phyloP scores from a whole-genome alignment of 352 stramenopile genomes.

The Pythium aristosporum region DNA sequence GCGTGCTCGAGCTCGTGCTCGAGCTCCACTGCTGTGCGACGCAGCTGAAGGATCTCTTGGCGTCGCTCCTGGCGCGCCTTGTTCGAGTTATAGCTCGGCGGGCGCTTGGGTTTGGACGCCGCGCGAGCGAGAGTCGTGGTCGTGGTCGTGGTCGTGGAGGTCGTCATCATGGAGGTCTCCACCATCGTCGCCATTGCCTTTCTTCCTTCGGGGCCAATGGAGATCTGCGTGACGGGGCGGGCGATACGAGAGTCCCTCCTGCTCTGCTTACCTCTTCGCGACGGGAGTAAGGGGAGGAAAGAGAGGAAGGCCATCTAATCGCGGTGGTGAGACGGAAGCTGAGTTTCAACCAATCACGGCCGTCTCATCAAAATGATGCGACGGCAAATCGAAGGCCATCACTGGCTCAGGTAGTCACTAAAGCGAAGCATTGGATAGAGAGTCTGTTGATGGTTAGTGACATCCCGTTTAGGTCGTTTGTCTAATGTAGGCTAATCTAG shows the following conservation, averaged over 20 bases:
- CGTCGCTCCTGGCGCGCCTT: constrained; percentile 30
- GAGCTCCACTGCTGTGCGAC: constrained; percentile 24
- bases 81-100: constrained; percentile 32
- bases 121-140: constrained; percentile 2
- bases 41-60: constrained; percentile 26
- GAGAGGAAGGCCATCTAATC: constrained; percentile 7
- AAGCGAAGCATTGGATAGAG: not conserved
- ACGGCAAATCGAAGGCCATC: not conserved
- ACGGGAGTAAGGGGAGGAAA: not conserved
- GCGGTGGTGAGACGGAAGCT: constrained; percentile 14
- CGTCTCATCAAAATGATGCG: constrained; percentile 13
- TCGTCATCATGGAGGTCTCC: not conserved
- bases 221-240: no score
- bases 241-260: no score
- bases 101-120: constrained; percentile 19
- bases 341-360: constrained; percentile 13
- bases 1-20: constrained; percentile 25
- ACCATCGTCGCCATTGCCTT: constrained; percentile 1
- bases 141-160: not conserved
- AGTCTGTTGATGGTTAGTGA: constrained; percentile 5
- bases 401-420: not conserved
- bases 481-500: no score
- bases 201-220: not conserved
- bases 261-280: no score
- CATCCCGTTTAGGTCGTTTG: not conserved